Percentiles rank a stretch among this genome's conserved stretches.
Conservation (phyloP, 495 filamentous ascomycete species). For the Lindgomyces ingoldianus region DNA sequence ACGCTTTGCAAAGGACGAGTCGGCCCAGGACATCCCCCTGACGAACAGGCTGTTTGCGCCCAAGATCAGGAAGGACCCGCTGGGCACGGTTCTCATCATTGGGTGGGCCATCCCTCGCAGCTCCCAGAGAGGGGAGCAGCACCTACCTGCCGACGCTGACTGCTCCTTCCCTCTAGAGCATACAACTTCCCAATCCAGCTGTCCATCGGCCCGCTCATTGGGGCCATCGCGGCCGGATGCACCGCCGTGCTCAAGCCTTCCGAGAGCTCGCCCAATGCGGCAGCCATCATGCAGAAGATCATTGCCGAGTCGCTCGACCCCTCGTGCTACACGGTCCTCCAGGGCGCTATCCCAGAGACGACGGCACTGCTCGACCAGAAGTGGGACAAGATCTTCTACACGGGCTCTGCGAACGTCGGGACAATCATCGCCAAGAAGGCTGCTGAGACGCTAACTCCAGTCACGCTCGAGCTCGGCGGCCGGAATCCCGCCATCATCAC, state of each 20-base stretch:
- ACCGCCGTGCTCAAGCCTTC: constrained; percentile 88
- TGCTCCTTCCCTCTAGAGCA: too few relatives aligned
- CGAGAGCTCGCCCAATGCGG: constrained; percentile 72
- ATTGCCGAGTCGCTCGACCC: constrained; percentile 73
- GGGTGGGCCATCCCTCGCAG: constrained; percentile 59
- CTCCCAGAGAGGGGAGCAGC: not conserved
- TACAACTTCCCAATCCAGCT: constrained; percentile 93
- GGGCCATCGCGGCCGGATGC: constrained; percentile 89
- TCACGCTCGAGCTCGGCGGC: constrained; percentile 86
- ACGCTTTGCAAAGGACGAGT: constrained; percentile 81
- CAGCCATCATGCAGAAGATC: constrained; percentile 76
- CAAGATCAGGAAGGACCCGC: constrained; percentile 82
- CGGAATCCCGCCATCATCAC: constrained; percentile 88
- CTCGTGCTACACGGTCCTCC: constrained; percentile 73
- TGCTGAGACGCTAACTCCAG: constrained; percentile 86
- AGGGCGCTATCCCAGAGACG: constrained; percentile 78
- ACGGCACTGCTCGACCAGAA: constrained; percentile 79
- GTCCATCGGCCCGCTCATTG: constrained; percentile 73
- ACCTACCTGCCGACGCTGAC: too few relatives aligned
- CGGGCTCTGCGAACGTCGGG: constrained; percentile 73
- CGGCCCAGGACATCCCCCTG: constrained; percentile 66
- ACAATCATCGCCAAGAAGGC: constrained; percentile 89
- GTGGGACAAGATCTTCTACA: constrained; percentile 99
- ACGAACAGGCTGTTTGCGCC: constrained; percentile 67
- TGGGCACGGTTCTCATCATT: constrained; percentile 82